A percentile compares a stretch with the other conserved stretches of the same genome.
These are phyloP conservation scores for Fusarium sp. DNA, from an alignment of 2,329 filamentous ascomycete species.

Conservation along the genomic window DNA sequence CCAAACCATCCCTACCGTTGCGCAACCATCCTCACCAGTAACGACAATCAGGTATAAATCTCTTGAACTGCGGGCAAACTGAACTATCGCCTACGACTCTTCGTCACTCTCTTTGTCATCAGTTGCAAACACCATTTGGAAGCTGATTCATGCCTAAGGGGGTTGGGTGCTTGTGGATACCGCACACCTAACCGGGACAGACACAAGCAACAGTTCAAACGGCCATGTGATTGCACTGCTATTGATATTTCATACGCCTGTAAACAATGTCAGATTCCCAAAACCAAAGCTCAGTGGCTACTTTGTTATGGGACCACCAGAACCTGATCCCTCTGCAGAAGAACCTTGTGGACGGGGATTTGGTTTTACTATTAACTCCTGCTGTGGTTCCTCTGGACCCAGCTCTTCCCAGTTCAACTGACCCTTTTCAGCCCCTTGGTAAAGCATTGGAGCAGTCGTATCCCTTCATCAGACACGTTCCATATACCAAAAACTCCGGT, in stretches of 20 bases:
- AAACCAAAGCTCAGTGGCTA: constrained; percentile 33
- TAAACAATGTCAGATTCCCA: constrained; percentile 41
- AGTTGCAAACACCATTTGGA: constrained; percentile 6
- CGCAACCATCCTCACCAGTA: constrained; percentile 10
- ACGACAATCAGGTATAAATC: constrained; percentile 2
- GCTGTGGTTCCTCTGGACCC: constrained; percentile 61
- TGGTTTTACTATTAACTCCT: constrained; percentile 72
- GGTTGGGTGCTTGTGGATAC: constrained; percentile 32
- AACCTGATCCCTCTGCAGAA: constrained; percentile 61
- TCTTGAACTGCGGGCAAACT: constrained; percentile 1
- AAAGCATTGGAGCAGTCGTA: constrained; percentile 70
- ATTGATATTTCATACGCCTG: constrained; percentile 25
- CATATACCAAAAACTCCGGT: constrained; percentile 73
- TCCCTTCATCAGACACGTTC: constrained; percentile 74
- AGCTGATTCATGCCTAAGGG: constrained; percentile 30
- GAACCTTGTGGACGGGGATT: constrained; percentile 60
- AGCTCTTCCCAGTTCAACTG: constrained; percentile 58
- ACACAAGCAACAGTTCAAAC: constrained; percentile 14
- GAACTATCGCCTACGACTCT: neutral
- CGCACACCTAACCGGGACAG: constrained; percentile 19
- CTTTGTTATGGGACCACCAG: constrained; percentile 57
- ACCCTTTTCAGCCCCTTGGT: constrained; percentile 80
- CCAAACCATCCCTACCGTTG: constrained; percentile 7
- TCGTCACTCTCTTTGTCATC: constrained; percentile 14
- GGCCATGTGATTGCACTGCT: constrained; percentile 40